Base-by-base conservation (phyloP, 2,329 filamentous ascomycete species). In the Microcyclospora tardicrescens region DNA sequence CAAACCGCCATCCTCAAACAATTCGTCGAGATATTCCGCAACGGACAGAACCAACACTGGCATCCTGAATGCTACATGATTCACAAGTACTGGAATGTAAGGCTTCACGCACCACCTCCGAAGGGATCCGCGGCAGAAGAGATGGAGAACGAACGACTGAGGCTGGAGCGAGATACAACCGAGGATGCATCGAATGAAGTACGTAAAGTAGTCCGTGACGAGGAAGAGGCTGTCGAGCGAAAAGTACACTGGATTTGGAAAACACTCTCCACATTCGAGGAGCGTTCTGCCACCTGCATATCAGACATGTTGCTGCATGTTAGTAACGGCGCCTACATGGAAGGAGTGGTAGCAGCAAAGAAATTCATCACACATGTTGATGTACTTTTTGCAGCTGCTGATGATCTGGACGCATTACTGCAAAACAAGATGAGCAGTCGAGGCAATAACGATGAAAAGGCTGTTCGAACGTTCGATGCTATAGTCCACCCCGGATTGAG, bases 61-160 rank as follows among this genome's bases (percentile, higher is more conserved):
- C 91, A 98, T 58, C 91, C 91, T 2, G 91, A 98, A 63, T 98
- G 91, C 62, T 98, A 98, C 63, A 98, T 98, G 91, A 98, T 98
- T 46, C 91, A 98, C 66, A 98, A 98, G 57, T 98, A 96, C 63
- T 98, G 91, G 91, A 98, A 96, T 58, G 91, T 98, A 43, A 79
- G 91, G 37, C 69, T 98, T 29, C 63, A 67, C 44, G 53, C 55
- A 2, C 40, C 52, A n/a, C 47, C 53, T 8, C 60, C 63, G 5
- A 61, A 61, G 11, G 61, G 61, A 9, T 57, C 63, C 31, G 51
- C 59, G 32, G 27, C 33, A 8, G 43, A 52, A 14, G 48, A 53
- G 16, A 43, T 51, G 13, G 48, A 48, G 31, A 33, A 44, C 15
- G 49, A 54, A 38, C 33, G 43, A 15, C 28, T 48, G 36, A 40